A percentile compares a stretch with the other conserved stretches of the same genome.
Evolutionary conservation across 306 rosid species (phyloP).

Genomic region (Pueraria montana): DNA sequence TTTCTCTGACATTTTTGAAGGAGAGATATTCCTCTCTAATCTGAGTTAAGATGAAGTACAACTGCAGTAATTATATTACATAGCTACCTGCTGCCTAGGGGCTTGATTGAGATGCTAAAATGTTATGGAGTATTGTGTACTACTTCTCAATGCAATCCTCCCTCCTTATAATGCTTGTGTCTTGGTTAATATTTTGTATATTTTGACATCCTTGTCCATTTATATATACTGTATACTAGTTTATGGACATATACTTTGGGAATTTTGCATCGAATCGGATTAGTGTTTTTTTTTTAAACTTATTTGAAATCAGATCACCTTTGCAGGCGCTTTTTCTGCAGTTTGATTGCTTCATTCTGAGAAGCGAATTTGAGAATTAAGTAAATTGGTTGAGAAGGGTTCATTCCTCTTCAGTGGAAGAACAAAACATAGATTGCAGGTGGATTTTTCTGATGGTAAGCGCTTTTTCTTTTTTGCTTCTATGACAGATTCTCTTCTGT

Average conservation of each 20-base stretch:
- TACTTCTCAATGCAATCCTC: background rate
- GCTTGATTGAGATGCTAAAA: too few species aligned
- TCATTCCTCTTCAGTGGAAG: conserved; percentile 33
- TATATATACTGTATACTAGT: background rate
- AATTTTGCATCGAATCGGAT: background rate
- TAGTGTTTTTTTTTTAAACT: background rate
- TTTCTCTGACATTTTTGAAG: too few species aligned
- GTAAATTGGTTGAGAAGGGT: conserved; percentile 41
- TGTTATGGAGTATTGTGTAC: background rate
- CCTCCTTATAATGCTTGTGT: background rate
- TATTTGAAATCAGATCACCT: conserved; percentile 15
- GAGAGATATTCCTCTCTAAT: background rate
- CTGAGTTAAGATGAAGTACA: background rate
- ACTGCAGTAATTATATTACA: background rate
- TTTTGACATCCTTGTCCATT: background rate
- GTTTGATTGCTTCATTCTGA: conserved; percentile 38
- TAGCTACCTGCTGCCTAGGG: background rate
- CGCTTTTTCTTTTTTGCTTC: background rate
- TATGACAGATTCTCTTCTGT: background rate
- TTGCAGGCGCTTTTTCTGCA: conserved; percentile 47
- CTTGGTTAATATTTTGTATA: background rate
- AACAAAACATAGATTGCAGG: conserved; percentile 40
- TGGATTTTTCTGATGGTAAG: conserved; percentile 58
- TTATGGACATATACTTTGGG: conserved; percentile 19
- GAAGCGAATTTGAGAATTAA: conserved; percentile 38